phyloP scores from a whole-genome alignment of 176 grass and related monocot genomes.

The Hordeum marinum region DNA sequence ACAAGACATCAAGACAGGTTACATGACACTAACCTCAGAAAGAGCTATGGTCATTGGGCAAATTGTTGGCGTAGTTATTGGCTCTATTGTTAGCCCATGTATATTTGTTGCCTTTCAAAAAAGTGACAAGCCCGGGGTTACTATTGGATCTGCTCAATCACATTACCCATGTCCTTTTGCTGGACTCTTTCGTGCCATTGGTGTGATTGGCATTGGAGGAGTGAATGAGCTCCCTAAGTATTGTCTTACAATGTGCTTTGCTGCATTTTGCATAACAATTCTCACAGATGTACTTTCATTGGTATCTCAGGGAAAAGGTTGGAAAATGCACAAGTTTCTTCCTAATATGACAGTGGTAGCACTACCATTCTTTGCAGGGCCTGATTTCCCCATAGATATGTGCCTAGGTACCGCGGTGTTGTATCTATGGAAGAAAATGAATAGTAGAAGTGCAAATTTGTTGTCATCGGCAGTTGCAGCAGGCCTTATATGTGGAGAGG shows the following conservation, averaged over 20 bases:
- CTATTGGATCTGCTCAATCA: slow-evolving; percentile 12
- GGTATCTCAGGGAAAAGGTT: slow-evolving; percentile 21
- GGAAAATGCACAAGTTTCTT: slow-evolving; percentile 8
- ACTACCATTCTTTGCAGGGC: slow-evolving; percentile 28
- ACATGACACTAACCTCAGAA: slow-evolving; percentile 49
- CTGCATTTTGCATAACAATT: neutral
- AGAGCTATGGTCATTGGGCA: slow-evolving; percentile 32
- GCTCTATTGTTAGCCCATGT: slow-evolving; percentile 21
- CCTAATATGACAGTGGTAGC: slow-evolving; percentile 36
- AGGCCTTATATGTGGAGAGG: slow-evolving; percentile 42
- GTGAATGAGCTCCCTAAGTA: slow-evolving; percentile 34
- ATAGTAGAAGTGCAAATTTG: slow-evolving; percentile 7
- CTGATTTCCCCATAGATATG: slow-evolving; percentile 23
- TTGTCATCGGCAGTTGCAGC: slow-evolving; percentile 26
- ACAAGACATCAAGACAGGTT: slow-evolving; percentile 47
- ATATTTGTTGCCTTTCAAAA: slow-evolving; percentile 19
- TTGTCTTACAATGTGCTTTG: neutral
- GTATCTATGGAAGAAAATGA: slow-evolving; percentile 19
- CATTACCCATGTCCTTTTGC: slow-evolving; percentile 7
- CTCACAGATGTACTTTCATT: neutral
- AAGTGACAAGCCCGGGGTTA: neutral
- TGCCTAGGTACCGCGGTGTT: slow-evolving; percentile 6
- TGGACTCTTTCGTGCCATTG: slow-evolving; percentile 20
- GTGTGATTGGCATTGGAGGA: slow-evolving; percentile 24
- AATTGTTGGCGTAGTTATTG: slow-evolving; percentile 17